Evolutionary conservation across 768 basidiomycete species (phyloP).

Genomic region (Boletus reticulatus): DNA sequence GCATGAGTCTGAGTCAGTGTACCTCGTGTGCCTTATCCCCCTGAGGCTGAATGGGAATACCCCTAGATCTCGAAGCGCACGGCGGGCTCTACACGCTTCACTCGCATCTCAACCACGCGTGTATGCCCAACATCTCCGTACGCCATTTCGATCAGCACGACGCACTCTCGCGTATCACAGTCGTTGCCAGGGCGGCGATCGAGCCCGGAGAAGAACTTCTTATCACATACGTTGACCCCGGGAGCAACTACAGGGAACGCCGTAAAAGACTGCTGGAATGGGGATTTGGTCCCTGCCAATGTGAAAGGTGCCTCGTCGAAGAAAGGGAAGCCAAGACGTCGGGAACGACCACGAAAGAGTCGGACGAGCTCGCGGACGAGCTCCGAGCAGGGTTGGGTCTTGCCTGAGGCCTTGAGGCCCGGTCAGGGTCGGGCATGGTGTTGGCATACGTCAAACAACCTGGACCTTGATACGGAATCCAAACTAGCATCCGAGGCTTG

Average conservation of each 20-base stretch:
- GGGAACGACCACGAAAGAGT: constrained; percentile 4
- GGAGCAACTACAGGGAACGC: constrained; percentile 36
- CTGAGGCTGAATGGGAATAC: not conserved
- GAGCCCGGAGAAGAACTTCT: constrained; percentile 69
- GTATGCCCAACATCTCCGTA: constrained; percentile 75
- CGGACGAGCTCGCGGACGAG: constrained; percentile 54
- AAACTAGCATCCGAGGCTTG: not conserved
- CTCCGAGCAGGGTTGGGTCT: constrained; percentile 66
- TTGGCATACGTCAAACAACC: not conserved
- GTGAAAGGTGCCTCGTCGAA: constrained; percentile 67
- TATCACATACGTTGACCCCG: constrained; percentile 78
- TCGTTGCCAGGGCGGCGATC: constrained; percentile 67
- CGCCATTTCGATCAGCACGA: constrained; percentile 71
- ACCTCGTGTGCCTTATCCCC: not conserved
- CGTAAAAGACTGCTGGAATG: constrained; percentile 58
- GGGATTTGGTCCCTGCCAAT: constrained; percentile 73
- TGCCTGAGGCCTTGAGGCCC: constrained; percentile 27
- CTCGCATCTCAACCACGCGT: constrained; percentile 86
- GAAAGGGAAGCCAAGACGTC: constrained; percentile 29
- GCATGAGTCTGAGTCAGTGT: constrained; percentile 78
- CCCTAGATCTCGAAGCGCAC: constrained; percentile 74
- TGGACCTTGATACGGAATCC: no score
- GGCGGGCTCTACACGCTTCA: constrained; percentile 86
- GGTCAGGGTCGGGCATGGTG: constrained; percentile 9
- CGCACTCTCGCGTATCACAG: constrained; percentile 69